Conservation (phyloP, 345 rosid genomes). For the Eucalyptus victrix region DNA sequence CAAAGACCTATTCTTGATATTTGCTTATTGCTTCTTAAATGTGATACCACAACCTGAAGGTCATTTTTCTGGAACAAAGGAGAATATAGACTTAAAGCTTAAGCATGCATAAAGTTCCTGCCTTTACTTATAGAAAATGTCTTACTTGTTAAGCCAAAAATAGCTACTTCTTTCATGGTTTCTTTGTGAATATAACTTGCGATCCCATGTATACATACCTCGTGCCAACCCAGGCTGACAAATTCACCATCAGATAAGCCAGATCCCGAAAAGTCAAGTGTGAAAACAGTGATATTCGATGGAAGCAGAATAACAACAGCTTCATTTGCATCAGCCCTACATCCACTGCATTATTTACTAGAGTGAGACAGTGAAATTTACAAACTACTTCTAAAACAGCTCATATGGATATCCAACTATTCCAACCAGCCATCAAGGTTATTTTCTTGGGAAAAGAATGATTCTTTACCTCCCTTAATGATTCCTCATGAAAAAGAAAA, state of each 20-base stretch:
- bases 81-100: neutral
- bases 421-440: neutral
- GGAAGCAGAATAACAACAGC: constrained; percentile 90
- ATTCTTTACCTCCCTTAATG: neutral
- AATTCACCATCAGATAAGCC: constrained; percentile 93
- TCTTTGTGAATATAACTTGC: neutral
- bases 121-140: neutral
- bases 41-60: constrained; percentile 78
- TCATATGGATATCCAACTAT: neutral
- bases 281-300: constrained; percentile 85
- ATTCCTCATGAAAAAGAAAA: neutral
- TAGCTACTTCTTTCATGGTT: neutral
- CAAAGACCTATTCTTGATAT: constrained; percentile 86
- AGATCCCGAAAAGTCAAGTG: constrained; percentile 98
- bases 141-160: neutral
- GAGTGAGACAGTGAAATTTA: neutral
- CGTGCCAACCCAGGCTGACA: constrained; percentile 97
- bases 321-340: constrained; percentile 98
- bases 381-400: neutral
- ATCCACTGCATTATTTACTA: constrained; percentile 54
- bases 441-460: neutral
- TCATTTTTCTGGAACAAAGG: constrained; percentile 59
- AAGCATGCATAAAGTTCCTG: neutral
- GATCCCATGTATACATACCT: constrained; percentile 25
- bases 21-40: constrained; percentile 62